Evolutionary conservation across 2,329 filamentous ascomycete genomes (phyloP).

Genomic region (Phyllosticta ampelicida): DNA sequence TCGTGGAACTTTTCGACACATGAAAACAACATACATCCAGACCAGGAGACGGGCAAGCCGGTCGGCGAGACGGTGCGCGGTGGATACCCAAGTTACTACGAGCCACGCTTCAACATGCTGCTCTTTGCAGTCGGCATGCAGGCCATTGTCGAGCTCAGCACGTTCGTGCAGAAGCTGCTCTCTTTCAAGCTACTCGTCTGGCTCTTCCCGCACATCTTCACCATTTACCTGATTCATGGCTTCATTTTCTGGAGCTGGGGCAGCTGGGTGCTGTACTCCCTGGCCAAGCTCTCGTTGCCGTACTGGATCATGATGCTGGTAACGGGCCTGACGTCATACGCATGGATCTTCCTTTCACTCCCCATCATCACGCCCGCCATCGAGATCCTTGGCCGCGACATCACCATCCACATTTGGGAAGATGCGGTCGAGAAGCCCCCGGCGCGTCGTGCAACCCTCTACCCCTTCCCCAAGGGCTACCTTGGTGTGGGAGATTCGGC

Average conservation of each 20-base stretch:
- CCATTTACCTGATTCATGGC: constrained; percentile 39
- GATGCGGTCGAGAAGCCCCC: constrained; percentile 25
- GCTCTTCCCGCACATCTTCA: constrained; percentile 40
- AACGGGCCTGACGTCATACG: constrained; percentile 28
- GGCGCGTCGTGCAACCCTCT: constrained; percentile 22
- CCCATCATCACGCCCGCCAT: constrained; percentile 29
- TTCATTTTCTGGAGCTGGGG: constrained; percentile 37
- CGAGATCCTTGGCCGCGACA: constrained; percentile 30
- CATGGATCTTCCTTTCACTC: constrained; percentile 21
- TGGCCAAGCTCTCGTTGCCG: constrained; percentile 20
- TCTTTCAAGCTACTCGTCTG: constrained; percentile 29
- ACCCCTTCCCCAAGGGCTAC: constrained; percentile 17
- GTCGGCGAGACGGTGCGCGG: constrained; percentile 24
- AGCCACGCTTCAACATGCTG: constrained; percentile 34
- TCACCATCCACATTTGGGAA: constrained; percentile 28
- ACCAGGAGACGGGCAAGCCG: constrained; percentile 27
- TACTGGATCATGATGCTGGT: constrained; percentile 27
- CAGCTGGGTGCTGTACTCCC: constrained; percentile 25
- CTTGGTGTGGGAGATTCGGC: constrained; percentile 2
- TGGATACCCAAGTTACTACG: constrained; percentile 34
- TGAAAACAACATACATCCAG: constrained; percentile 36
- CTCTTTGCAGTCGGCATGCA: constrained; percentile 31
- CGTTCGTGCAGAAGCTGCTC: constrained; percentile 31
- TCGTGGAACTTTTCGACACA: constrained; percentile 28
- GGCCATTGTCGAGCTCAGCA: constrained; percentile 26